Conservation (phyloP, 2,329 filamentous ascomycete species). For the Aspergillus flavus region DNA sequence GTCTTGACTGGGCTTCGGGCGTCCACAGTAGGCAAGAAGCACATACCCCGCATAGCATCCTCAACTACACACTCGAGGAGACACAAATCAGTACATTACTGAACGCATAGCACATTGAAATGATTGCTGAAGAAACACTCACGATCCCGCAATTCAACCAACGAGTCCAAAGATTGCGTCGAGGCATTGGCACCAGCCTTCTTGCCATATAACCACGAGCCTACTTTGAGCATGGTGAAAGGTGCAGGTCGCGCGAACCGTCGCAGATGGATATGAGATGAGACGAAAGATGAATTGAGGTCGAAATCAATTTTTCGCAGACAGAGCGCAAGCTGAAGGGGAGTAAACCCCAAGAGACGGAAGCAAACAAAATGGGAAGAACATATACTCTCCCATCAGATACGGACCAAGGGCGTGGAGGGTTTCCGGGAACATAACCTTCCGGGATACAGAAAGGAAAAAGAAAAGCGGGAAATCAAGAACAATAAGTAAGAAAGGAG, state of each 20-base stretch:
- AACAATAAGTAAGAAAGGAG: conserved; percentile 8
- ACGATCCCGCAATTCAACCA: conserved; percentile 59
- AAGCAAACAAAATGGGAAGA: conserved; percentile 29
- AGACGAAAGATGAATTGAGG: conserved; percentile 3
- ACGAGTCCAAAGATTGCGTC: conserved; percentile 59
- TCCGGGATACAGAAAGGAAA: conserved; percentile 4
- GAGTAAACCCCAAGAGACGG: conserved; percentile 18
- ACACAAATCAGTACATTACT: conserved; percentile 22
- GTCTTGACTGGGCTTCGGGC: neutral
- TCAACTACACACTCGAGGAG: conserved; percentile 32
- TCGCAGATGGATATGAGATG: neutral
- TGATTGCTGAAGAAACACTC: conserved; percentile 20
- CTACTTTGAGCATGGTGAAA: conserved; percentile 42
- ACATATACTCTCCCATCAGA: conserved; percentile 30
- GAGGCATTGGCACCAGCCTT: conserved; percentile 45
- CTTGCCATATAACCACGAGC: conserved; percentile 50
- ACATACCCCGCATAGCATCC: conserved; percentile 48
- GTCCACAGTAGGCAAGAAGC: conserved; percentile 7
- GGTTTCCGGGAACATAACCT: conserved; percentile 26
- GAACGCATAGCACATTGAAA: conserved; percentile 17
- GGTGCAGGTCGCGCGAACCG: neutral
- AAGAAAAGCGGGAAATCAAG: conserved; percentile 7
- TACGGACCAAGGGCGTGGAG: conserved; percentile 14
- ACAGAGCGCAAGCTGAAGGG: conserved; percentile 18
- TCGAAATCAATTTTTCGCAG: conserved; percentile 6